These are phyloP conservation scores for Aspergillus cristatus DNA, from an alignment of 495 filamentous ascomycete genomes.

Conservation along the genomic window DNA sequence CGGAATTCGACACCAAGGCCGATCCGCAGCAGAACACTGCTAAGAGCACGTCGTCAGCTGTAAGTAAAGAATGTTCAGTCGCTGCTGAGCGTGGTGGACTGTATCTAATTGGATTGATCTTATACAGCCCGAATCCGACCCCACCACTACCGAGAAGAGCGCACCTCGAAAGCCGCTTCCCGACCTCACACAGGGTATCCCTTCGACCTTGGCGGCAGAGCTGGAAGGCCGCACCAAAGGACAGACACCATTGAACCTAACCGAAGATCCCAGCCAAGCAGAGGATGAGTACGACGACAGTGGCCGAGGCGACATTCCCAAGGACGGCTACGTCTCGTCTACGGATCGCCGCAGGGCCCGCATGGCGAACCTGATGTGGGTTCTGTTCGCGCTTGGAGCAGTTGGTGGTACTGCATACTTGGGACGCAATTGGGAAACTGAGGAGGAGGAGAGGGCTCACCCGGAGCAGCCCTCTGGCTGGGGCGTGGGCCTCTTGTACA, in stretches of 20 bases:
- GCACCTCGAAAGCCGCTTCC: slow-evolving; percentile 51
- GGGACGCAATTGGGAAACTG: slow-evolving; percentile 78
- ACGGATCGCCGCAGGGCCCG: slow-evolving; percentile 67
- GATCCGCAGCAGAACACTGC: slow-evolving; percentile 29
- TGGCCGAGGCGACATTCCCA: slow-evolving; percentile 56
- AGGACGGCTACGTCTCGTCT: slow-evolving; percentile 83
- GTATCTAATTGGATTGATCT: slow-evolving; percentile 9
- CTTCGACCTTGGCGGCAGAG: slow-evolving; percentile 68
- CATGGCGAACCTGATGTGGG: slow-evolving; percentile 60
- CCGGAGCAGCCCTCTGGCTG: slow-evolving; percentile 63
- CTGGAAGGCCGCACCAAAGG: slow-evolving; percentile 48
- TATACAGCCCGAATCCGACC: slow-evolving; percentile 22
- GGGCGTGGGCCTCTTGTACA: slow-evolving; percentile 66
- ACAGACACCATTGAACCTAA: slow-evolving; percentile 41
- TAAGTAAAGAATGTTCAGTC: slow-evolving; percentile 14
- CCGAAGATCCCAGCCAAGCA: slow-evolving; percentile 45
- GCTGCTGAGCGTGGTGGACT: neutral
- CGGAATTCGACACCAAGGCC: slow-evolving; percentile 34
- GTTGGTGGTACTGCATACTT: slow-evolving; percentile 54
- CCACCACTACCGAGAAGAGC: slow-evolving; percentile 13
- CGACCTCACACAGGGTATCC: slow-evolving; percentile 84
- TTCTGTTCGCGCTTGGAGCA: slow-evolving; percentile 37
- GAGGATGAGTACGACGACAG: slow-evolving; percentile 35
- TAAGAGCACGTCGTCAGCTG: slow-evolving; percentile 17
- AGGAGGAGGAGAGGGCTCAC: slow-evolving; percentile 56